Evolutionary conservation across 257 asterid species (phyloP).

Genomic region (Ligustrum vulgare): DNA sequence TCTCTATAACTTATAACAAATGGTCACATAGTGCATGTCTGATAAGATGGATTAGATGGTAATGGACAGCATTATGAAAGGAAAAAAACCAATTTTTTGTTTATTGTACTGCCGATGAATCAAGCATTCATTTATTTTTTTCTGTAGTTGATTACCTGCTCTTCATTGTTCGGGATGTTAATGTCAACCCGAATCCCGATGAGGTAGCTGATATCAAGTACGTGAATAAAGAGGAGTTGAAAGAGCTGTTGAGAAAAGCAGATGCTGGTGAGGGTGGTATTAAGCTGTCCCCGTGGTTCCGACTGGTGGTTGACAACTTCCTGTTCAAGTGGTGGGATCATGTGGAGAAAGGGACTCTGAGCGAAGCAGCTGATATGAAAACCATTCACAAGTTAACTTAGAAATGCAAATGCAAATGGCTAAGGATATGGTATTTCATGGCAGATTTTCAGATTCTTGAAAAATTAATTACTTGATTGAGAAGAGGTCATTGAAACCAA

Average conservation of each 20-base stretch:
- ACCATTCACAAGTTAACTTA: slow-evolving; percentile 69
- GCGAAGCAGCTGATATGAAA: slow-evolving; percentile 65
- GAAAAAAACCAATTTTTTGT: no score
- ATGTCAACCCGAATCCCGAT: slow-evolving; percentile 75
- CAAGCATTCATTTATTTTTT: not conserved
- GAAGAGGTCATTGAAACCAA: not conserved
- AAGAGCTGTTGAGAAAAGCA: slow-evolving; percentile 73
- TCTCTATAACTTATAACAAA: no score
- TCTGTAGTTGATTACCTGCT: slow-evolving; percentile 89
- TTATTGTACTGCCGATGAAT: no score
- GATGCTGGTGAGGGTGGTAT: slow-evolving; percentile 79
- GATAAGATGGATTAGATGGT: no score
- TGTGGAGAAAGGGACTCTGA: slow-evolving; percentile 63
- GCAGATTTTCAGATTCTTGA: not conserved
- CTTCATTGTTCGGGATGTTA: slow-evolving; percentile 78
- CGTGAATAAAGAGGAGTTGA: slow-evolving; percentile 60
- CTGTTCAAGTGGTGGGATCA: slow-evolving; percentile 95
- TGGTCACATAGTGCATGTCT: no score
- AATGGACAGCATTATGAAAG: no score
- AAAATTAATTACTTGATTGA: not conserved
- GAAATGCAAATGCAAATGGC: slow-evolving; percentile 11
- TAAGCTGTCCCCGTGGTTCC: slow-evolving; percentile 88
- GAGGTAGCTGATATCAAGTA: slow-evolving; percentile 75
- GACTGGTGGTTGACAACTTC: slow-evolving; percentile 79
- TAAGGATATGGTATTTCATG: not conserved